These are phyloP conservation scores for Phragmites australis DNA, from an alignment of 176 grass and related monocot genomes.

Conservation along the genomic window DNA sequence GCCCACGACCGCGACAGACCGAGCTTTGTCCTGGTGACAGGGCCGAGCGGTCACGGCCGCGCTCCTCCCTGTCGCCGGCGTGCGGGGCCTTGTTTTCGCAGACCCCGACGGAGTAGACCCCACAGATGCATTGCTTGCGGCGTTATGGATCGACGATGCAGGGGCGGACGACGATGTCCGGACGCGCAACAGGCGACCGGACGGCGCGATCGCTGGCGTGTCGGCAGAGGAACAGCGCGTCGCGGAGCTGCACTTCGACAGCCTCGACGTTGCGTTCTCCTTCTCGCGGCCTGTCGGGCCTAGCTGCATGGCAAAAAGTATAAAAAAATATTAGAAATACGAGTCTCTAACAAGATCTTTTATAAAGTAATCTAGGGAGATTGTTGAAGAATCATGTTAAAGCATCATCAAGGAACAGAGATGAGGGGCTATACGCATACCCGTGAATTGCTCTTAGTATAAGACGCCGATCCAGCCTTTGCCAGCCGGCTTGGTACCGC, in stretches of 20 bases:
- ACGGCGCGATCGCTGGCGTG: not conserved
- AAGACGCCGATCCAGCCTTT: not conserved
- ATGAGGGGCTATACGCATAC: conserved; percentile 8
- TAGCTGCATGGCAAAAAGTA: conserved; percentile 1
- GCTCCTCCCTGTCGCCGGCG: not conserved
- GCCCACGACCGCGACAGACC: not conserved
- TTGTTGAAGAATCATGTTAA: not conserved
- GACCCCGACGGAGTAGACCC: not conserved
- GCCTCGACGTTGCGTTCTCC: conserved; percentile 1
- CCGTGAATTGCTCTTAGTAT: conserved; percentile 10
- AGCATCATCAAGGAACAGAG: too few species aligned
- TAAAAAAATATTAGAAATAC: not conserved
- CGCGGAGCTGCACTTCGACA: conserved; percentile 20
- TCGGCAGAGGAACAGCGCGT: not conserved
- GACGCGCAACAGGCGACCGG: not conserved
- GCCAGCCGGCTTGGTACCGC: not conserved
- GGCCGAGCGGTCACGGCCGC: too few species aligned
- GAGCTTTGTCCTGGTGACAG: not conserved
- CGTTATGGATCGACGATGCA: conserved; percentile 18
- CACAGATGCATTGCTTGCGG: not conserved
- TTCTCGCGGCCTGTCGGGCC: not conserved
- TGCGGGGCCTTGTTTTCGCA: conserved; percentile 13
- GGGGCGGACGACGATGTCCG: conserved; percentile 20
- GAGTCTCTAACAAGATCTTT: not conserved
- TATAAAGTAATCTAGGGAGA: not conserved